Base-by-base conservation (phyloP, 495 filamentous ascomycete species). In the Aspergillus leporis region DNA sequence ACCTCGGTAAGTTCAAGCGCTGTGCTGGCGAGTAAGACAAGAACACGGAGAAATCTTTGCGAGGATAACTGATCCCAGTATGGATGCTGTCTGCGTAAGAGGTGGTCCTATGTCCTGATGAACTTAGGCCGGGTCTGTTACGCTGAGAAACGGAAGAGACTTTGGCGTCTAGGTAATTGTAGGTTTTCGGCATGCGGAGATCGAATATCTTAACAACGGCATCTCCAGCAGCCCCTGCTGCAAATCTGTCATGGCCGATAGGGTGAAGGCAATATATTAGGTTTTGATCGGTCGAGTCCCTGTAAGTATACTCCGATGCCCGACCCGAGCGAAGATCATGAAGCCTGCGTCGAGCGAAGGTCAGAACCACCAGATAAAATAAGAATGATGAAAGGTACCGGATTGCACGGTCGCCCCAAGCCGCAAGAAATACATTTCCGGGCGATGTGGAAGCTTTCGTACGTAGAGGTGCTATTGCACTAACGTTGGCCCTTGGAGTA, bases 191-290 rank as follows among this genome's bases (percentile, higher is more conserved):
- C 73, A 85, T 77, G 38, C 87, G 83, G 34, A 90, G 67, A 63
- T 90, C 85, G 58, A 88, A 90, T 2, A 88, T 65, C 61, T 89
- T 89, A 9, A 90, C 66, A 16, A 87, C 63, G 45, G 78, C 80
- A 62, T 87, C 79, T 10, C 77, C 76, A 10, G 78, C 77, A 1
- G 77, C 77, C 18, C 86, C 87, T 18, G 80, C 81, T 14, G 88
- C 58, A 59, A 90, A 81, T 6, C 78, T 73, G 60, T 87, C 77
- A 21, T 78, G 74, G 13, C 79, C 80, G 59, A 87, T 74, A 0
- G 82, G 70, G 2, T 80, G 78, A 12, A 90, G 74, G 41, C 84
- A 83, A 68, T 87, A 89, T 16, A 88, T 79, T 1, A 82, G 72
- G 21, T 74, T 78, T 25, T 74, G 68, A 64, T 89, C 85, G 5